Evolutionary conservation across 1,284 basidiomycete species (phyloP).

Genomic region (Amylostereum areolatum): DNA sequence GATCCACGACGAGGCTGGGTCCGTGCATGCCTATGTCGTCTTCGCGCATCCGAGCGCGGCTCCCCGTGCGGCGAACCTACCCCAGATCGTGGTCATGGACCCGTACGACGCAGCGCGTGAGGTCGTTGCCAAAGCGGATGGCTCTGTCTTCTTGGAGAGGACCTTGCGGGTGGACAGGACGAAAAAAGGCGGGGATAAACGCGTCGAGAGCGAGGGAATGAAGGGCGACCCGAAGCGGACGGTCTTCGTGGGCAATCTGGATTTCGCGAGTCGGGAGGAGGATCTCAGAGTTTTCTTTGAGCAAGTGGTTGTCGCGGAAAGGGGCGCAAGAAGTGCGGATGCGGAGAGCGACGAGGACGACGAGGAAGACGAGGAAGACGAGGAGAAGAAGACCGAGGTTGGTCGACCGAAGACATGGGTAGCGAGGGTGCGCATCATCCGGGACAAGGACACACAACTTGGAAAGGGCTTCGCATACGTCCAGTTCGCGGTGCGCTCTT

Average conservation of each 20-base stretch:
- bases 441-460: slow-evolving; percentile 89
- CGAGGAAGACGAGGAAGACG: slow-evolving; percentile 19
- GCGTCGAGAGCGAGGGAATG: slow-evolving; percentile 25
- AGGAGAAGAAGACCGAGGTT: slow-evolving; percentile 17
- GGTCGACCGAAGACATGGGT: slow-evolving; percentile 56
- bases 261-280: slow-evolving; percentile 90
- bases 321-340: slow-evolving; percentile 41
- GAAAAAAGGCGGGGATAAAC: slow-evolving; percentile 26
- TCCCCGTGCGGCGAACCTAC: slow-evolving; percentile 43
- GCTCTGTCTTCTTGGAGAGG: slow-evolving; percentile 68
- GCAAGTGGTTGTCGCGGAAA: slow-evolving; percentile 67
- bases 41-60: slow-evolving; percentile 64
- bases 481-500: slow-evolving; percentile 68
- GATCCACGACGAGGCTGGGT: slow-evolving; percentile 66
- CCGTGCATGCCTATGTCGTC: slow-evolving; percentile 83
- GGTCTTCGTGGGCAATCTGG: slow-evolving; percentile 89
- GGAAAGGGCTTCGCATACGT: slow-evolving; percentile 99
- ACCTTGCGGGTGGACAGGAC: slow-evolving; percentile 73
- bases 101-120: slow-evolving; percentile 69
- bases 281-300: slow-evolving; percentile 88
- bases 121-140: slow-evolving; percentile 63
- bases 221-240: slow-evolving; percentile 72
- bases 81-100: slow-evolving; percentile 53
- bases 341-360: slow-evolving; percentile 18
- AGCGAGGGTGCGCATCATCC: slow-evolving; percentile 78